Conservation (phyloP, 2,329 filamentous ascomycete species). For the Pseudocercospora fuligena region DNA sequence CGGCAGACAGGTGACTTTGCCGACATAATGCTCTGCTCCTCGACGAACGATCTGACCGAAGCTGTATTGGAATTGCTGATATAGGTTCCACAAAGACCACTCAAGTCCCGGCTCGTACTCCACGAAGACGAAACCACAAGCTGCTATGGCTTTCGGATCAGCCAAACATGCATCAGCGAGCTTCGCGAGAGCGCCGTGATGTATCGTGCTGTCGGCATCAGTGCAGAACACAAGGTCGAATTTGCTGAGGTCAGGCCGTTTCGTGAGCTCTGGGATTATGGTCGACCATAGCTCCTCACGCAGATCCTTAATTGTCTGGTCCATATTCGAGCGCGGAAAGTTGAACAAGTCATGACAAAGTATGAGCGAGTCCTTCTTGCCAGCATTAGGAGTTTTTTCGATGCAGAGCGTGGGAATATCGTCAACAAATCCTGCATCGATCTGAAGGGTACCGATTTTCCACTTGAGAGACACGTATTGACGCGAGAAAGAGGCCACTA, state of each 20-base stretch:
- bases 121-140: slow-evolving; percentile 32
- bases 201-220: slow-evolving; percentile 33
- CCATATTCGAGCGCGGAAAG: slow-evolving; percentile 27
- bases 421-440: slow-evolving; percentile 34
- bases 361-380: slow-evolving; percentile 35
- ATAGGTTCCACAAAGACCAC: slow-evolving; percentile 35
- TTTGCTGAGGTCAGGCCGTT: slow-evolving; percentile 20
- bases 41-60: slow-evolving; percentile 35
- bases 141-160: slow-evolving; percentile 32
- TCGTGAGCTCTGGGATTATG: slow-evolving; percentile 27
- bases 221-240: slow-evolving; percentile 36
- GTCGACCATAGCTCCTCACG: slow-evolving; percentile 30
- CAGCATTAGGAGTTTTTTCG: slow-evolving; percentile 31
- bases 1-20: slow-evolving; percentile 34
- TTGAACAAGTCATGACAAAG: slow-evolving; percentile 35
- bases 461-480: slow-evolving; percentile 31
- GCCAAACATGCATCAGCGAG: slow-evolving; percentile 29
- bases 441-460: slow-evolving; percentile 28
- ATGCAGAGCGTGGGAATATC: slow-evolving; percentile 33
- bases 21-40: slow-evolving; percentile 30
- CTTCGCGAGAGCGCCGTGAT: slow-evolving; percentile 31
- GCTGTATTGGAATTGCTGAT: slow-evolving; percentile 35
- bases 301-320: slow-evolving; percentile 24
- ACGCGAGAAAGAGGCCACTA: slow-evolving; percentile 26
- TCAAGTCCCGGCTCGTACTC: slow-evolving; percentile 33